Conservation (phyloP, 1,139 yeast genomes). For the Kazachstania sp. region DNA sequence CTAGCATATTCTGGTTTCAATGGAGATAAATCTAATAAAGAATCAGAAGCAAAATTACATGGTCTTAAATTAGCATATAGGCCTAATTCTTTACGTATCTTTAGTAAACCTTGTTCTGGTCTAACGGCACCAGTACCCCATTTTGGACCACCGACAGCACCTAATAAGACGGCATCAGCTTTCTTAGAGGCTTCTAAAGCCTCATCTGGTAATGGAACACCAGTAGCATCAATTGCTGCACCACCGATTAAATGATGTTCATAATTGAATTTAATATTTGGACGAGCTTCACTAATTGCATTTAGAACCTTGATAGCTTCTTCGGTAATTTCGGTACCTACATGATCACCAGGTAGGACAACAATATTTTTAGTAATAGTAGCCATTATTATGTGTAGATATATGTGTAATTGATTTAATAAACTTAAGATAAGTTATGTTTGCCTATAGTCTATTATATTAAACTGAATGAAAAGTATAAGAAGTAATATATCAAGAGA, state of each 20-base stretch:
- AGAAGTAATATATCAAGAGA: no score
- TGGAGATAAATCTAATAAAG: slow-evolving; percentile 78
- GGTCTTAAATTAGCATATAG: slow-evolving; percentile 95
- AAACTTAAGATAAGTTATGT: neutral
- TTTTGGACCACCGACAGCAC: slow-evolving; percentile 99
- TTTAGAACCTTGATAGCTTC: slow-evolving; percentile 88
- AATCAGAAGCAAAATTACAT: slow-evolving; percentile 86
- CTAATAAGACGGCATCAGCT: slow-evolving; percentile 88
- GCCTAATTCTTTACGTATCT: slow-evolving; percentile 89
- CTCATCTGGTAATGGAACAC: slow-evolving; percentile 83
- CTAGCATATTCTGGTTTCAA: slow-evolving; percentile 72
- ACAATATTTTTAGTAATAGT: slow-evolving; percentile 54
- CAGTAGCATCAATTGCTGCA: slow-evolving; percentile 96
- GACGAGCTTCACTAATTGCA: slow-evolving; percentile 61
- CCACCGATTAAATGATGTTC: slow-evolving; percentile 89
- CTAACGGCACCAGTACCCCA: slow-evolving; percentile 89
- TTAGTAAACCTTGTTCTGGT: slow-evolving; percentile 92
- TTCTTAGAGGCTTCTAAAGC: slow-evolving; percentile 76
- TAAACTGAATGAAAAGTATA: no score
- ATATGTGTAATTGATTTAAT: neutral
- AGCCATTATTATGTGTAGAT: neutral
- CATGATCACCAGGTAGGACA: slow-evolving; percentile 93
- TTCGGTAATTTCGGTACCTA: slow-evolving; percentile 78
- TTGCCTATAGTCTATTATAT: no score
- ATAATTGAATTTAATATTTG: slow-evolving; percentile 57